Conservation (phyloP, 257 asterid genomes). For the Solanum neorickii region DNA sequence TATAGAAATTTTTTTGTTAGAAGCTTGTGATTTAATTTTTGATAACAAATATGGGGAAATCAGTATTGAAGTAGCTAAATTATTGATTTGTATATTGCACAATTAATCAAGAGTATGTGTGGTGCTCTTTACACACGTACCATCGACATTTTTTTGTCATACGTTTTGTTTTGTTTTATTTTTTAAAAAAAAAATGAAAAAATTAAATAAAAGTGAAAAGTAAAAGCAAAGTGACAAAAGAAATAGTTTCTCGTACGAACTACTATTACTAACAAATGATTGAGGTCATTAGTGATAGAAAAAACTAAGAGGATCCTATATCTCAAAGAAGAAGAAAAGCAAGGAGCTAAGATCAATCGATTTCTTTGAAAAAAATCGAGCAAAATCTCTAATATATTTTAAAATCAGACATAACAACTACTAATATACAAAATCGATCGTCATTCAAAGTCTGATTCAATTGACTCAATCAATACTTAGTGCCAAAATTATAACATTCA, state of each 20-base stretch:
- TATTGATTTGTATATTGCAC: not conserved
- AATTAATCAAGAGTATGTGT: not conserved
- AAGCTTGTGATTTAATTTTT: not conserved
- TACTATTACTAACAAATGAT: not conserved
- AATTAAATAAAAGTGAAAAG: not conserved
- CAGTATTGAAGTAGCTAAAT: not conserved
- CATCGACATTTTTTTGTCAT: not conserved
- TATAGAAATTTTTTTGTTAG: not conserved
- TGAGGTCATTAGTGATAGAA: not conserved
- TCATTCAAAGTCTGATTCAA: not conserved
- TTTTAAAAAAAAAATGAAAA: not conserved
- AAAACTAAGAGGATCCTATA: not conserved
- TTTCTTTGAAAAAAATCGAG: not conserved
- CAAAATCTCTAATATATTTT: not conserved
- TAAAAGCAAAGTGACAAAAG: not conserved
- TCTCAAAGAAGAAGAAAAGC: not conserved
- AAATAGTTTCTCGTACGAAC: not conserved
- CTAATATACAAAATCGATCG: too few species aligned
- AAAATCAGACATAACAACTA: too few species aligned
- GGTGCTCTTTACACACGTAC: not conserved
- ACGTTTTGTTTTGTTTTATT: not conserved
- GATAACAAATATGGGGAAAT: not conserved
- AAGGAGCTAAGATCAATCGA: not conserved
- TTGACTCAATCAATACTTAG: not conserved
- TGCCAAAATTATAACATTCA: not conserved